Evolutionary conservation across 331 rosid genomes (phyloP), one percentile per base, ranked within the genome.

Genomic region (Malus hybrid): DNA sequence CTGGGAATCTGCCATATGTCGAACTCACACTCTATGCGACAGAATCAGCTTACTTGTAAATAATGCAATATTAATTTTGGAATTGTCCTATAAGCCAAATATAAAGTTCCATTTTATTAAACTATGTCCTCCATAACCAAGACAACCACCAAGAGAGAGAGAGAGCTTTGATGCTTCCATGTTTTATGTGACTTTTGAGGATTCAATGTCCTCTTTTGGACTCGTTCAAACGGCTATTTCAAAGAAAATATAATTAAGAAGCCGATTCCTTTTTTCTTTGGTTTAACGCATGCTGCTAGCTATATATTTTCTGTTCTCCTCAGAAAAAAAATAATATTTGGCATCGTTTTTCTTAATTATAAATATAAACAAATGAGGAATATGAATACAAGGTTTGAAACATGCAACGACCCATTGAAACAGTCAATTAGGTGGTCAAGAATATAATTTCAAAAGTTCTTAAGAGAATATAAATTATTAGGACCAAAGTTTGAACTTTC

Each of bases 121-220:
- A 79, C 76, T 74, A 70, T 77, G 91, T 84, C 92, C 69, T 78
- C 85, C 87, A 70, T 82, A 71, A 88, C 84, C 88, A 85, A 74
- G 88, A 86, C 92, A 88, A 81, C 79, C 70, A 78, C 44, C 44
- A 39, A 39, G 12, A 39, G 44, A 39, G 85, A 39, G 85, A 67
- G 85, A 67, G 85, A 83, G 75, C 81, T 77, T 82, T 71, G 80
- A 70, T 54, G 50, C 74, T 74, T 73, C 82, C 82, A 68, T 83
- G 88, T 87, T 83, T 80, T 85, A 78, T 83, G 91, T 85, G 81
- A 84, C 75, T 69, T 75, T 69, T 75, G 57, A 75, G 83, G 82
- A 77, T 80, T 82, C 80, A 56, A 81, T 80, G 72, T 6, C 83
- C 69, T 42, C 60, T 79, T 83, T 83, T 79, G 83, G 88, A 86